Percentiles rank a stretch among this genome's conserved stretches.
These are phyloP conservation scores for Sporisorium iseilematis-ciliati DNA, from an alignment of 1,284 basidiomycete genomes.

Conservation along the genomic window DNA sequence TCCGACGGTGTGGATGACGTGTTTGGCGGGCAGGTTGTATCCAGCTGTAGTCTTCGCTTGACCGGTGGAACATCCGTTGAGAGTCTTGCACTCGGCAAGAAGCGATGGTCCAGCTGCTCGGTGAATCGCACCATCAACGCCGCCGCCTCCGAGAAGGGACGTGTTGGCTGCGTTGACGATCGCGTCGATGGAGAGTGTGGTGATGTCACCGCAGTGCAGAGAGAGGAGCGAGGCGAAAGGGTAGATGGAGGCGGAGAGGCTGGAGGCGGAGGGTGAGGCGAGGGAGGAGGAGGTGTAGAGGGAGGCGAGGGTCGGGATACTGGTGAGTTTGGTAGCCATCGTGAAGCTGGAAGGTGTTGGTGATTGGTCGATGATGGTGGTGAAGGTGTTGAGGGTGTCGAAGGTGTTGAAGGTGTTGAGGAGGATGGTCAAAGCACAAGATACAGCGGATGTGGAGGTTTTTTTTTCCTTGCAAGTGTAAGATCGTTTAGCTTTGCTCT, in stretches of 20 bases:
- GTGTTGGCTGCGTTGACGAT: slow-evolving; percentile 68
- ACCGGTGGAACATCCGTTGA: slow-evolving; percentile 81
- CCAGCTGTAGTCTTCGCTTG: slow-evolving; percentile 81
- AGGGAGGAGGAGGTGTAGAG: slow-evolving; percentile 22
- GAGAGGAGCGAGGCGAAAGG: slow-evolving; percentile 30
- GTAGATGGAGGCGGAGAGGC: slow-evolving; percentile 22
- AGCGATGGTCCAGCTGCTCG: slow-evolving; percentile 82
- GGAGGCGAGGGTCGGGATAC: slow-evolving; percentile 34
- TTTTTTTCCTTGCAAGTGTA: background rate
- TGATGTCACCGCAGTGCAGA: slow-evolving; percentile 34
- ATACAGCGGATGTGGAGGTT: slow-evolving; percentile 19
- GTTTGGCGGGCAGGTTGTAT: slow-evolving; percentile 73
- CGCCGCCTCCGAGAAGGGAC: slow-evolving; percentile 62
- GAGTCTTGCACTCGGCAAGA: slow-evolving; percentile 77
- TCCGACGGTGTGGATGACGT: slow-evolving; percentile 91
- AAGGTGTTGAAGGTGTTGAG: background rate
- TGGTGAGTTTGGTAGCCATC: slow-evolving; percentile 18
- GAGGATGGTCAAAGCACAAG: slow-evolving; percentile 4
- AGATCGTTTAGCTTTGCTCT: background rate
- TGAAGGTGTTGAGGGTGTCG: background rate
- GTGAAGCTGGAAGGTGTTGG: background rate
- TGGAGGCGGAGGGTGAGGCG: slow-evolving; percentile 8
- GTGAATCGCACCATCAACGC: slow-evolving; percentile 88
- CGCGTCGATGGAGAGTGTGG: slow-evolving; percentile 50
- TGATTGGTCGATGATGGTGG: background rate